phyloP scores from a whole-genome alignment of 1,284 basidiomycete genomes.

The Rhodotorula glutinis region DNA sequence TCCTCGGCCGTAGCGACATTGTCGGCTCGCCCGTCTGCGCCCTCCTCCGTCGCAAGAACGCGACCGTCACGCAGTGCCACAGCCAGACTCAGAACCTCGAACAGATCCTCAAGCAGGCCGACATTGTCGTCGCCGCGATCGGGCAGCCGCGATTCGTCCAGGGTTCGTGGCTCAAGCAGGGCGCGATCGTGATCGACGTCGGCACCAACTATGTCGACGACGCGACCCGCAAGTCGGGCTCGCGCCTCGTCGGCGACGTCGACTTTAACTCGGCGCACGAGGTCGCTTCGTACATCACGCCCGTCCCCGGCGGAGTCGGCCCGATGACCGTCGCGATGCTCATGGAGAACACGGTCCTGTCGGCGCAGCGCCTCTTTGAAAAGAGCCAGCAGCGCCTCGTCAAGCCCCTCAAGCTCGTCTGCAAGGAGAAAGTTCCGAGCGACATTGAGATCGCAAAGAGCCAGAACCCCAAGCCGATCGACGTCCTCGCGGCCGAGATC shows the following conservation, averaged over 20 bases:
- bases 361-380: conserved; percentile 78
- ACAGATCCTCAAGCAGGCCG: conserved; percentile 75
- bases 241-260: conserved; percentile 94
- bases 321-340: conserved; percentile 99
- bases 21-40: conserved; percentile 93
- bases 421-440: conserved; percentile 79
- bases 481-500: conserved; percentile 80
- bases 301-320: conserved; percentile 96
- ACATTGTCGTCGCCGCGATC: conserved; percentile 91
- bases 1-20: conserved; percentile 95
- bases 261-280: conserved; percentile 73
- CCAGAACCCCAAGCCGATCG: conserved; percentile 87
- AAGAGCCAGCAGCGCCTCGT: conserved; percentile 61
- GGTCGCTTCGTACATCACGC: conserved; percentile 87
- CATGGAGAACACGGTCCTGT: conserved; percentile 89
- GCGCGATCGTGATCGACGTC: conserved; percentile 90
- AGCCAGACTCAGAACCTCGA: conserved; percentile 79
- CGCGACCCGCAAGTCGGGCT: conserved; percentile 86
- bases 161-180: conserved; percentile 93
- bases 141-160: conserved; percentile 87
- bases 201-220: conserved; percentile 97
- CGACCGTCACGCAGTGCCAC: conserved; percentile 97
- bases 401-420: conserved; percentile 72
- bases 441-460: conserved; percentile 97
- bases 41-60: conserved; percentile 83